Conservation (phyloP, 2,329 filamentous ascomycete species). For the Colletotrichum viniferum region DNA sequence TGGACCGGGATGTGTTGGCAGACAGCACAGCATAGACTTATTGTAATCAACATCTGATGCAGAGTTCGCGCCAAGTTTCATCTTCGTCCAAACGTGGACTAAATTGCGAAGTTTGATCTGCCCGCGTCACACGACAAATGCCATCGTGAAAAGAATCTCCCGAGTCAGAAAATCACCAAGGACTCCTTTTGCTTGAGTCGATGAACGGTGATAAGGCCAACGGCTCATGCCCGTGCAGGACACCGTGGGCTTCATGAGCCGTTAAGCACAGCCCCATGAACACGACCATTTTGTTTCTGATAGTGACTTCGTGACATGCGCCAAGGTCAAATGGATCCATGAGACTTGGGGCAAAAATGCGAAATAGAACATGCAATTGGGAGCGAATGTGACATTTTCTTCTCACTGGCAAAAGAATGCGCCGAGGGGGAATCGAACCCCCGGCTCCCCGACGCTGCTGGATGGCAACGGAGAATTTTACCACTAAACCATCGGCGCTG, state of each 20-base stretch:
- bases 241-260: neutral
- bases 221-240: neutral
- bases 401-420: neutral
- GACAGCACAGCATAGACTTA: neutral
- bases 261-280: neutral
- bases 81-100: neutral
- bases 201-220: neutral
- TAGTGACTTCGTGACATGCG: neutral
- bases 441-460: constrained; percentile 21
- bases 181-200: neutral
- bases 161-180: neutral
- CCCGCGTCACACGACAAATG: neutral
- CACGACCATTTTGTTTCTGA: neutral
- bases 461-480: constrained; percentile 22
- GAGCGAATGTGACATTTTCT: rapidly evolving
- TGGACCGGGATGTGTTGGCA: neutral
- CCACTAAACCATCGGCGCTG: constrained; percentile 22
- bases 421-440: constrained; percentile 22
- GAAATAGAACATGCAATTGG: neutral
- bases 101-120: neutral
- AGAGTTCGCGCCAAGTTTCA: constrained; percentile 1
- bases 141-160: neutral
- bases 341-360: neutral
- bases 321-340: neutral
- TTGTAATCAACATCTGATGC: neutral